phyloP scores from a whole-genome alignment of 2,329 filamentous ascomycete species.

The Botrytis deweyae region DNA sequence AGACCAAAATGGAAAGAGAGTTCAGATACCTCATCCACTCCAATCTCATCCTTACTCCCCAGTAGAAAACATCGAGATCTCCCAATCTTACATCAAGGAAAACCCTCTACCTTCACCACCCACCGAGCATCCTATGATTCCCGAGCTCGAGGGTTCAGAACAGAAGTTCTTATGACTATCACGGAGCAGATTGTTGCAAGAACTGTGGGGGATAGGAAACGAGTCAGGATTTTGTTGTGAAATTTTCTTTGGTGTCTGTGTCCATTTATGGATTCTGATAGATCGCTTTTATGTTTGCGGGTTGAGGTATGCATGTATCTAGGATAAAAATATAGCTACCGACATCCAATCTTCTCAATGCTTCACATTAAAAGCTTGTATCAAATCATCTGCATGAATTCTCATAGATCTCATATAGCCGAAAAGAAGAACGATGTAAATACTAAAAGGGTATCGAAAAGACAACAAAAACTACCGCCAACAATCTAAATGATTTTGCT shows the following conservation, averaged over 20 bases:
- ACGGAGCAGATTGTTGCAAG: not conserved
- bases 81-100: not conserved
- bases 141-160: not conserved
- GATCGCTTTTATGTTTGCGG: not conserved
- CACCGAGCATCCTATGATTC: not conserved
- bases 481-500: slow-evolving; percentile 6
- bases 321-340: not conserved
- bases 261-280: not conserved
- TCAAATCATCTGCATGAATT: not conserved
- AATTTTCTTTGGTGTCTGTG: not conserved
- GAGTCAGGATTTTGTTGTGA: not conserved
- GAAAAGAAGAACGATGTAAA: not conserved
- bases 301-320: not conserved
- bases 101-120: not conserved
- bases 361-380: not conserved
- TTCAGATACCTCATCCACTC: not conserved
- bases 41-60: not conserved
- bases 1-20: not conserved
- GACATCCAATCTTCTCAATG: not conserved
- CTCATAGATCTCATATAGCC: not conserved
- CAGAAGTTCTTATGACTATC: not conserved
- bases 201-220: not conserved
- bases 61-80: not conserved
- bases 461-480: not conserved
- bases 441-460: slow-evolving; percentile 18